Evolutionary conservation across 148 eudicot genomes (phyloP).

Genomic region (Amaranthus palmeri): DNA sequence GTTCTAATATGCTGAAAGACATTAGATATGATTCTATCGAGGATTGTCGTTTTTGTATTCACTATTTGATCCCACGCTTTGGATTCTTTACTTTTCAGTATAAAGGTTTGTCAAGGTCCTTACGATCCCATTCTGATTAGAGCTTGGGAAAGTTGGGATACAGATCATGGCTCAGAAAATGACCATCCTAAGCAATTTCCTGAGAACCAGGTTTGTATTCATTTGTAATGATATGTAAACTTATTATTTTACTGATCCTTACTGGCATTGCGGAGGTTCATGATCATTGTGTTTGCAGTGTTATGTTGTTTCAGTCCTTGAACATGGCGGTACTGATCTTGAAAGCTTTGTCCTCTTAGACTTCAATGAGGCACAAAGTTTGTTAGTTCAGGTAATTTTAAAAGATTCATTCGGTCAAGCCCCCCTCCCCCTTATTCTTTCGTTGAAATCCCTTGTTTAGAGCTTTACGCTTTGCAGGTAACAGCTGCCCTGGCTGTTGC

Average conservation of each 20-base stretch:
- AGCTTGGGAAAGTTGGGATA: slow-evolving; percentile 95
- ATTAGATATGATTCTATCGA: not conserved
- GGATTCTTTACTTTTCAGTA: slow-evolving; percentile 32
- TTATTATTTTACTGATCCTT: not conserved
- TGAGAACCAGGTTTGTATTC: slow-evolving; percentile 57
- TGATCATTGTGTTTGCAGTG: slow-evolving; percentile 39
- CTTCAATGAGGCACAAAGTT: slow-evolving; percentile 74
- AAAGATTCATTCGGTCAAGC: not conserved
- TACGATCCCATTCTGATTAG: slow-evolving; percentile 63
- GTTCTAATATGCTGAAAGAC: not conserved
- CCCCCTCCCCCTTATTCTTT: not conserved
- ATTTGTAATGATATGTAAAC: not conserved
- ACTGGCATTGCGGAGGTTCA: not conserved
- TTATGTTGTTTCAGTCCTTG: slow-evolving; percentile 80
- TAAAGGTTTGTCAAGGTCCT: slow-evolving; percentile 77
- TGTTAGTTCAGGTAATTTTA: slow-evolving; percentile 63
- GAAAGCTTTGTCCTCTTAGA: slow-evolving; percentile 86
- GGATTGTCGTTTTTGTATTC: not conserved
- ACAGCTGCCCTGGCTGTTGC: slow-evolving; percentile 88
- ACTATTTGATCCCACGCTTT: slow-evolving; percentile 7
- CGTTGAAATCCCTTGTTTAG: slow-evolving; percentile 7
- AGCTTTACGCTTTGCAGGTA: slow-evolving; percentile 40
- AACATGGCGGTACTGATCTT: slow-evolving; percentile 87
- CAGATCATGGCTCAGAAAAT: slow-evolving; percentile 74
- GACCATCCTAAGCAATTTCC: slow-evolving; percentile 81